Conservation (phyloP, 2,329 filamentous ascomycete genomes). For the Epicoccum sorghinum region DNA sequence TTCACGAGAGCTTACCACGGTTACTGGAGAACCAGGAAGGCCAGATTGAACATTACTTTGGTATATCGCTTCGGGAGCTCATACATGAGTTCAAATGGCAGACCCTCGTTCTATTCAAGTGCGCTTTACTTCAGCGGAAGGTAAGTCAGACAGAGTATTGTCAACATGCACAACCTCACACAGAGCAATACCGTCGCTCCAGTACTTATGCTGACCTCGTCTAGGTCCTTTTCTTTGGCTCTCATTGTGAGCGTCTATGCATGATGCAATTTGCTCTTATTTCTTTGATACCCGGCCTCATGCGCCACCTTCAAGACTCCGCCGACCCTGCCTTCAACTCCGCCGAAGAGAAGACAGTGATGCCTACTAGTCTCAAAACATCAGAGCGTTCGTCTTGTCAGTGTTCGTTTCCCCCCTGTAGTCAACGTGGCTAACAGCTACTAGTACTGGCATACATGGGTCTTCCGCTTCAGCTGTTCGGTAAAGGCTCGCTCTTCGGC, state of each 20-base stretch:
- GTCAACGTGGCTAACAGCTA: slow-evolving; percentile 27
- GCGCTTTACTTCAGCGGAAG: slow-evolving; percentile 91
- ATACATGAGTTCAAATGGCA: slow-evolving; percentile 95
- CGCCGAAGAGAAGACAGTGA: slow-evolving; percentile 75
- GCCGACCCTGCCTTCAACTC: slow-evolving; percentile 90
- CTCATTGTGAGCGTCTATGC: slow-evolving; percentile 92
- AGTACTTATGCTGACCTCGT: slow-evolving; percentile 17
- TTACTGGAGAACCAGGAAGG: slow-evolving; percentile 67
- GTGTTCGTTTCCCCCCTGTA: slow-evolving; percentile 11
- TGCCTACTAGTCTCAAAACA: slow-evolving; percentile 84
- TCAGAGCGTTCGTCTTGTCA: slow-evolving; percentile 83
- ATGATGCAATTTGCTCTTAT: slow-evolving; percentile 98
- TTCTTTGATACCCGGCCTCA: slow-evolving; percentile 90
- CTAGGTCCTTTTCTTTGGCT: slow-evolving; percentile 97
- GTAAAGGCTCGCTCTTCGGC: slow-evolving; percentile 93
- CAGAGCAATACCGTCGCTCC: background rate
- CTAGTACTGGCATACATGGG: slow-evolving; percentile 89
- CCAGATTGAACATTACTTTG: slow-evolving; percentile 85
- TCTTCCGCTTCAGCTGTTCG: slow-evolving; percentile 91
- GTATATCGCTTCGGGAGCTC: slow-evolving; percentile 81
- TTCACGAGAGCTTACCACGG: slow-evolving; percentile 81
- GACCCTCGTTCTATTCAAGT: slow-evolving; percentile 92
- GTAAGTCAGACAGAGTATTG: slow-evolving; percentile 54
- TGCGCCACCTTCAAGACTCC: slow-evolving; percentile 91
- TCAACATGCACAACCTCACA: background rate